Conservation (phyloP, 2,329 filamentous ascomycete species). For the Arthrinium phaeospermum region DNA sequence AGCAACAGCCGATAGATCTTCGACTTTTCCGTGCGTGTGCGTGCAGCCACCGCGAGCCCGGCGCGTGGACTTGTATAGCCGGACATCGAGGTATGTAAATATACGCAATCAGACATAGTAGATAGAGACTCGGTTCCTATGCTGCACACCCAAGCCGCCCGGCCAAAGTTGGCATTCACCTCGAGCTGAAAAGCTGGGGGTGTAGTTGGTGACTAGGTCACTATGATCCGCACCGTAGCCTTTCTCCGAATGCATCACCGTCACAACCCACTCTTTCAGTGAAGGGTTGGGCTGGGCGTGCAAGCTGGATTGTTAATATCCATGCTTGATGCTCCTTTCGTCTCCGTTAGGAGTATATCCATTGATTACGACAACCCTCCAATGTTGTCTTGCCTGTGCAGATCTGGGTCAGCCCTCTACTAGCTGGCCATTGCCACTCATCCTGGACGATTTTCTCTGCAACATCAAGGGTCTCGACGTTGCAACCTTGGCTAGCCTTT, state of each 20-base stretch:
- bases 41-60: neutral
- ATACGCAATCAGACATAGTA: neutral
- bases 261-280: neutral
- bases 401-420: neutral
- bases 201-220: neutral
- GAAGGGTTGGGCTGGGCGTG: neutral
- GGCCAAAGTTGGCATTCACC: conserved; percentile 4
- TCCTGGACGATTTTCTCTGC: neutral
- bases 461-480: neutral
- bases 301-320: neutral
- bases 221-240: neutral
- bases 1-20: neutral
- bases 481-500: neutral
- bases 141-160: neutral
- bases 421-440: neutral
- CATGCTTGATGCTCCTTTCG: neutral
- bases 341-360: neutral
- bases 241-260: neutral
- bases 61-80: neutral
- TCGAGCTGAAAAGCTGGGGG: neutral
- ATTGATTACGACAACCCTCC: neutral
- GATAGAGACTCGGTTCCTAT: neutral
- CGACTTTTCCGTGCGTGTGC: neutral
- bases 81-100: neutral
- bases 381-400: neutral